Conservation (phyloP, 768 basidiomycete species). For the Russula sp. region DNA sequence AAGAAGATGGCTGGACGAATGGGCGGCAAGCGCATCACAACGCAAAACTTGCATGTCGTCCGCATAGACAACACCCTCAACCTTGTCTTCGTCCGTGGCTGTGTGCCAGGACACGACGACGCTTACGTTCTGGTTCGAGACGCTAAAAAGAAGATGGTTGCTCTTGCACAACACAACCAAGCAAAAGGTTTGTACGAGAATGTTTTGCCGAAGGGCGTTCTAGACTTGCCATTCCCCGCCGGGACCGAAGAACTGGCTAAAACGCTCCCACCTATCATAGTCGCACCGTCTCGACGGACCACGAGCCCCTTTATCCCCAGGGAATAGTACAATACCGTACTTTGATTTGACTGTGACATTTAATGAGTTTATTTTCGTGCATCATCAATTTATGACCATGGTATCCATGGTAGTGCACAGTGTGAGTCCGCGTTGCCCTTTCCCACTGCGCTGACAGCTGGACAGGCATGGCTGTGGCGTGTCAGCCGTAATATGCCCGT, state of each 20-base stretch:
- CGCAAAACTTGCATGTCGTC: slow-evolving; percentile 84
- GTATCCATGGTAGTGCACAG: slow-evolving; percentile 4
- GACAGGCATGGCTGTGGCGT: not conserved
- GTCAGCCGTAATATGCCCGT: not conserved
- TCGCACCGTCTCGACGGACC: slow-evolving; percentile 63
- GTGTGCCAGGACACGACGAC: slow-evolving; percentile 85
- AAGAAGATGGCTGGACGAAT: slow-evolving; percentile 98
- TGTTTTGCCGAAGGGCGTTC: slow-evolving; percentile 75
- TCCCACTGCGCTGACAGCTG: not conserved
- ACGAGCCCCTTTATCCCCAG: slow-evolving; percentile 72
- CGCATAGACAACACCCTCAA: slow-evolving; percentile 83
- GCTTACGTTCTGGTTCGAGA: slow-evolving; percentile 82
- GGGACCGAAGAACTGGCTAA: slow-evolving; percentile 75
- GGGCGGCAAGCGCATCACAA: slow-evolving; percentile 76
- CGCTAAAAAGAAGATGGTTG: slow-evolving; percentile 80
- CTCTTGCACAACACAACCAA: slow-evolving; percentile 55
- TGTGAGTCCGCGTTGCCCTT: not conserved
- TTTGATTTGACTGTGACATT: not conserved
- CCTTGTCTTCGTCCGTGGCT: slow-evolving; percentile 87
- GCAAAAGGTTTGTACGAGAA: slow-evolving; percentile 69
- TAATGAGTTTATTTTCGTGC: not conserved
- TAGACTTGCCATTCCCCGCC: slow-evolving; percentile 86
- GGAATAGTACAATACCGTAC: slow-evolving; percentile 37
- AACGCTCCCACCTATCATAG: slow-evolving; percentile 56
- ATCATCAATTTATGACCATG: slow-evolving; percentile 1